Conservation (phyloP, 2,329 filamentous ascomycete species). For the Colletotrichum brevisporum region DNA sequence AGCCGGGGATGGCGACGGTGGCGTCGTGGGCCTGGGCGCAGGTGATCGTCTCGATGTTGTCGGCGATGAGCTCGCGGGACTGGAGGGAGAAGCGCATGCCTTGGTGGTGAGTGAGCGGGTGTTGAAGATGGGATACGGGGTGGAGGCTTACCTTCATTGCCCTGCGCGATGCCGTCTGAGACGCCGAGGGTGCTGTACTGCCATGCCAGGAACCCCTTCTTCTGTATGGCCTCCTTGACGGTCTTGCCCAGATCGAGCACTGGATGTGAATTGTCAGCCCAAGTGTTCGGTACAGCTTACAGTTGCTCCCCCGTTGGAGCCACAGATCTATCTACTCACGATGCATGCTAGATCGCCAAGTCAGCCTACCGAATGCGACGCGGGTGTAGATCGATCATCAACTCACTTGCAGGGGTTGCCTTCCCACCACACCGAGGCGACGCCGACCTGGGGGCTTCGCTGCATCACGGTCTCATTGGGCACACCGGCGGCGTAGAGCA, state of each 20-base stretch:
- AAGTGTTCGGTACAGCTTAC: background rate
- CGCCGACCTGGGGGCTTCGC: constrained; percentile 88
- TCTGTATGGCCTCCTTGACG: constrained; percentile 85
- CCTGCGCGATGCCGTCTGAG: constrained; percentile 95
- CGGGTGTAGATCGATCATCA: background rate
- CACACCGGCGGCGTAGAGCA: constrained; percentile 95
- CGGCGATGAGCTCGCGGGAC: constrained; percentile 91
- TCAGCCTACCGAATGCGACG: background rate
- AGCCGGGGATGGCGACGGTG: constrained; percentile 92
- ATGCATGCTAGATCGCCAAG: constrained; percentile 52
- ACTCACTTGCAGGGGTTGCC: constrained; percentile 95
- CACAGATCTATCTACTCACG: constrained; percentile 47
- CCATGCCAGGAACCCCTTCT: constrained; percentile 93
- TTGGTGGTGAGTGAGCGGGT: constrained; percentile 58
- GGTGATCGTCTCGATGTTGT: constrained; percentile 94
- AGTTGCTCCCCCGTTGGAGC: background rate
- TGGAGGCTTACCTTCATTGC: constrained; percentile 77
- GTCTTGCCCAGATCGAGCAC: constrained; percentile 90
- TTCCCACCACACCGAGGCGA: constrained; percentile 97
- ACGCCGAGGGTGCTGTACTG: constrained; percentile 94
- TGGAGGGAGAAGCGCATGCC: constrained; percentile 96
- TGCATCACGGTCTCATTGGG: constrained; percentile 89
- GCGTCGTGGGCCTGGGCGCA: constrained; percentile 94
- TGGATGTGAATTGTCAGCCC: constrained; percentile 49
- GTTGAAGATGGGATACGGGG: background rate